Evolutionary conservation across 306 rosid genomes (phyloP), one percentile per base, ranked within the genome.

Genomic region (Styphnolobium japonicum): DNA sequence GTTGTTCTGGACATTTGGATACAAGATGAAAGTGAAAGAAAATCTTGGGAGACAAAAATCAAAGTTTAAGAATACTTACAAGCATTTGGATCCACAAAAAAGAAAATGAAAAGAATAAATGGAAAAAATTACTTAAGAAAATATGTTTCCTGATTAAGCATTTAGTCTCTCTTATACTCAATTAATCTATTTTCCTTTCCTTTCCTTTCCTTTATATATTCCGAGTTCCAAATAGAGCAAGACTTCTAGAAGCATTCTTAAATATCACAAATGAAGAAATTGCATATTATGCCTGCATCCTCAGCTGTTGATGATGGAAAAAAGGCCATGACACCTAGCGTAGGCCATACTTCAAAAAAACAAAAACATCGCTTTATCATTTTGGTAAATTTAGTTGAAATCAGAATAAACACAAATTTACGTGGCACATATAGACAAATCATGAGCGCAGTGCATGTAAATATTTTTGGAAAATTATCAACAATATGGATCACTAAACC

Each of bases 81-180:
- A 58, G 39, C 73, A 82, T 82, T 68, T 37, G 42, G 60, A 39
- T 27, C n/a, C 48, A 69, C 31, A 55, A 33, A 55, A 8, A 73
- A 39, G 6, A 31, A 65, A 57, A 51, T 7, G 4, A 49, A 10
- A 61, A 70, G 18, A 61, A 62, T 60, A 48, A 52, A 74, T 45
- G 33, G 51, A 46, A 81, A 81, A 53, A 22, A 23, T 77, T 66
- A 53, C 48, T 43, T 55, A 27, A 8, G 42, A 37, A 55, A 74
- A 1, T 43, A 8, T 9, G 29, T 57, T 62, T 62, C 37, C 27
- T 25, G 37, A 11, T 60, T 10, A 62, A 19, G 33, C 49, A 39
- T 27, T 60, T 9, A 19, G 16, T 63, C 40, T 49, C 51, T 19
- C 25, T 36, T 14, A 36, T 23, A 49, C 36, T 49, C 40, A 21